These are phyloP conservation scores for Aspergillus piperis DNA, from an alignment of 2,329 filamentous ascomycete genomes.

Conservation along the genomic window DNA sequence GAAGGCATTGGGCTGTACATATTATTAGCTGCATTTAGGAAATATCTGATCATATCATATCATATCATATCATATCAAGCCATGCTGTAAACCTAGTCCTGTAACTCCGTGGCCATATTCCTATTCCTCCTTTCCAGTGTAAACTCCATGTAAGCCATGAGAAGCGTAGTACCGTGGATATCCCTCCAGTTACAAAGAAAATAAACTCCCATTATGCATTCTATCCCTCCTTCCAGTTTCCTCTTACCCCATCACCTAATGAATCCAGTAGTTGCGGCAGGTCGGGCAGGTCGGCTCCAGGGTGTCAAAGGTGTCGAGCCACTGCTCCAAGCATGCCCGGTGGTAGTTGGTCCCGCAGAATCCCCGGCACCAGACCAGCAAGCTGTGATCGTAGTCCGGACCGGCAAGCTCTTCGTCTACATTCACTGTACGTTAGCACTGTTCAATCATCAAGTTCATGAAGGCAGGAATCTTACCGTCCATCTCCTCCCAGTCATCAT, in stretches of 20 bases:
- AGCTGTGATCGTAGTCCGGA: background rate
- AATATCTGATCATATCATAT: background rate
- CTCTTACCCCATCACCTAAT: background rate
- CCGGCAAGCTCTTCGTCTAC: background rate
- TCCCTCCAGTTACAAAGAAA: background rate
- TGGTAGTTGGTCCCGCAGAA: constrained; percentile 24
- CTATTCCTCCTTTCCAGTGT: background rate
- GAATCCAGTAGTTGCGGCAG: constrained; percentile 16
- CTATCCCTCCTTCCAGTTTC: background rate
- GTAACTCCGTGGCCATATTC: background rate
- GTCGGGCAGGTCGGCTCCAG: constrained; percentile 16
- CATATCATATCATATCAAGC: background rate
- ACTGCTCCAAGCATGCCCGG: constrained; percentile 14
- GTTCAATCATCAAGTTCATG: too few species aligned
- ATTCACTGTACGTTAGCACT: too few species aligned
- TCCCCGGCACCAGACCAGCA: constrained; percentile 17
- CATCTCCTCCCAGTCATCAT: background rate
- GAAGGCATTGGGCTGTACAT: background rate
- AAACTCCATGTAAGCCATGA: background rate
- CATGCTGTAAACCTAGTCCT: background rate
- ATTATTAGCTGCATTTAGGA: background rate
- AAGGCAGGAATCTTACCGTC: background rate
- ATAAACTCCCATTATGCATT: background rate
- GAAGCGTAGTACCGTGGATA: background rate
- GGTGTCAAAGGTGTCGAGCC: constrained; percentile 9